Base-by-base conservation (phyloP, 192 early-diverging fungal species). In the Linnemannia elongata region DNA sequence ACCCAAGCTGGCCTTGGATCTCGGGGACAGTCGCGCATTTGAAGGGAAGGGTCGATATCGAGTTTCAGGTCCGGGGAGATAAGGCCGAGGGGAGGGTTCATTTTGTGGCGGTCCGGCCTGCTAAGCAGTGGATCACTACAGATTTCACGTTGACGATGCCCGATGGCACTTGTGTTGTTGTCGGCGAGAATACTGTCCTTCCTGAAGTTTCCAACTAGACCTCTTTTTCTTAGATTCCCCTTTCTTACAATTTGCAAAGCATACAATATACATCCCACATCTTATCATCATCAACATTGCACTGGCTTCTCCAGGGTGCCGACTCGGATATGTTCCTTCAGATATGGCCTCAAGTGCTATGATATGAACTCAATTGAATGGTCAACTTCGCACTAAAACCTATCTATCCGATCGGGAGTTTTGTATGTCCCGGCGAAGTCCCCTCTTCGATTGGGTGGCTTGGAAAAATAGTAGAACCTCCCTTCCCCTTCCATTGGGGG, bases 1-100 rank as follows among this genome's bases (percentile, higher is more conserved):
- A 88, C 69, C 88, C 88, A 24, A 71, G 41, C 13, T 92, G 91
- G 91, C 91, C 93, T 22, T 94, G 93, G 93, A 92, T 94, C 81
- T 88, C 83, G n/a, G 93, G 93, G 4, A 90, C 88, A 0, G 91
- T 94, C 17, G 93, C 93, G 57, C 90, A 94, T 83, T 85, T 94
- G 66, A 92, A 94, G 74, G 93, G 93, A 7, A 75, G 88, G 36
- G 88, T 93, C 24, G 82, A 94, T 79, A 91, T 93, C 72, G 77
- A 83, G 52, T 93, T 91, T 47, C 81, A 89, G 36, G 89, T 94
- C 27, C 83, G 83, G 8, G 93, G 93, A 3, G 87, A 88, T 33
- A 89, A 88, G 63, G 92, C 91, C 77, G 88, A 82, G 66, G 82
- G 79, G 1, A 72, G 83, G 33, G 87, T 91, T 15, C 88, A 89